Base-by-base conservation (phyloP, 169 alveolate genomes). In the Cryptosporidium andersoni region DNA sequence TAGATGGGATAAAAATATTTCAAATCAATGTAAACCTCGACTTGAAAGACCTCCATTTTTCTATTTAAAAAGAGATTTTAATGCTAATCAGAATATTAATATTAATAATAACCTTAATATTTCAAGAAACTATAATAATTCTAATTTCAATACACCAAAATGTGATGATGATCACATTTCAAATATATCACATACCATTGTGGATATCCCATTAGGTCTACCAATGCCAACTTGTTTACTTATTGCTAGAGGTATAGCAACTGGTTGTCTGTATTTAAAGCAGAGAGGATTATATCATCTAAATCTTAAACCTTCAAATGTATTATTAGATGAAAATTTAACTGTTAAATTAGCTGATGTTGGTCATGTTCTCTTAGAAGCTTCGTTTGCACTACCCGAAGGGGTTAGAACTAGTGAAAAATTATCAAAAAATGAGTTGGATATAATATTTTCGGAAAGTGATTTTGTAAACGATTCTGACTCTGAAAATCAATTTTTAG, bases 291-390 rank as follows among this genome's bases (percentile, higher is more conserved):
- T 74, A 25, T 74, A 45, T 36, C 85, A 74, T 36, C 51, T 74
- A 14, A 60, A 36, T 55, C 55, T 74, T 3, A 74, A 74, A 36
- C 85, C 85, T n/a, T 25, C 85, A 7, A 74, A 74, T 42, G 60
- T 74, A 8, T 25, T 74, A 25, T 8, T 74, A 1, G 85, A 56
- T 36, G 67, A 58, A 8, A 60, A 74, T 45, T 58, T 37, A 6
- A 58, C 85, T 9, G 68, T 74, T 6, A 74, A 74, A 51, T 34
- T 74, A 14, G 85, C 85, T 25, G 85, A 74, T 7, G 25, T 74
- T 58, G 85, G 85, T 2, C 85, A 74, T 34, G 14, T 5, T 74
- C 34, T 74, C 16, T 34, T 74, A 6, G 85, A 74, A 51, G 85
- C 85, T 47, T 74, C 85, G 5, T 74, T 74, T 74, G 43, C 16